These are phyloP conservation scores for Paraleonurus japonicus DNA, from an alignment of 257 asterid genomes.

Conservation along the genomic window DNA sequence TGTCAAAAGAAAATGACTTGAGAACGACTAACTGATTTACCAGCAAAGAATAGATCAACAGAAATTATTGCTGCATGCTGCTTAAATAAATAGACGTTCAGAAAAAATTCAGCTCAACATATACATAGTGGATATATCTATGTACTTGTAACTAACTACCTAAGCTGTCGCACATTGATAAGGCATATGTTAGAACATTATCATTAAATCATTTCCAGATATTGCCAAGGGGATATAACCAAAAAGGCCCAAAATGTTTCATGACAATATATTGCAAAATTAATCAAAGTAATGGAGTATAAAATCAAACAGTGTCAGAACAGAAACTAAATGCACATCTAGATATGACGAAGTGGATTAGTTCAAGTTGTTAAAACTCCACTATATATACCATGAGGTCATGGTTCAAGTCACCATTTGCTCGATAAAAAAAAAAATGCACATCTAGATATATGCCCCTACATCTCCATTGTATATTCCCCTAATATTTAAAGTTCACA, in stretches of 20 bases:
- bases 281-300: slow-evolving; percentile 2
- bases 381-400: no score
- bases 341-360: no score
- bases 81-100: background rate
- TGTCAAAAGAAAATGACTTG: background rate
- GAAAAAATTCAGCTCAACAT: background rate
- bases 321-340: slow-evolving; percentile 1
- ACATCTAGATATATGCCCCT: background rate
- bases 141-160: background rate
- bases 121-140: background rate
- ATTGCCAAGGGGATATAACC: background rate
- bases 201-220: background rate
- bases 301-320: background rate
- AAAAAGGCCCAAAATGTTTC: background rate
- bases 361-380: no score
- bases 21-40: background rate
- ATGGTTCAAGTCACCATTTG: no score
- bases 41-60: background rate
- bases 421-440: no score
- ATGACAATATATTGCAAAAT: background rate
- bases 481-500: background rate
- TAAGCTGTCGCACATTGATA: background rate
- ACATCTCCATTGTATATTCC: background rate
- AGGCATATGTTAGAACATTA: background rate
- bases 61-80: background rate